phyloP scores from a whole-genome alignment of 495 filamentous ascomycete species.

The Neurospora hispaniola region DNA sequence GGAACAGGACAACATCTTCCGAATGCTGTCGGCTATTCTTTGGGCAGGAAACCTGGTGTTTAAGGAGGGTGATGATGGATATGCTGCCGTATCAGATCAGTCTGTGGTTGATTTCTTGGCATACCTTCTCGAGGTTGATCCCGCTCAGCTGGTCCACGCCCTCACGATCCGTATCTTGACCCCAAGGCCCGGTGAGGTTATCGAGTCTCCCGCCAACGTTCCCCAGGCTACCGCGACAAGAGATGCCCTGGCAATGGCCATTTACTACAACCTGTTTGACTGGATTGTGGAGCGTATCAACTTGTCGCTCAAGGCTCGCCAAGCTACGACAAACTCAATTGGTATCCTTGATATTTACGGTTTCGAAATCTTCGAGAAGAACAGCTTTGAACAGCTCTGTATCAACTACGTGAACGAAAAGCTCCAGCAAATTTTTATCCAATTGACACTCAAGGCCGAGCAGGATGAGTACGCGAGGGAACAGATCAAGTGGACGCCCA shows the following conservation, averaged over 20 bases:
- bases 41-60: conserved; percentile 96
- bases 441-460: conserved; percentile 91
- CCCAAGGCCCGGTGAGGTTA: conserved; percentile 74
- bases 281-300: conserved; percentile 97
- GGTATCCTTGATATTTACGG: conserved; percentile 99
- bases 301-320: conserved; percentile 70
- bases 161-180: conserved; percentile 85
- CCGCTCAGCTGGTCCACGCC: conserved; percentile 70
- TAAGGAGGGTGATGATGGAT: conserved; percentile 75
- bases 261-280: conserved; percentile 97
- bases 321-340: conserved; percentile 68
- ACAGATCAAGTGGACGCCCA: conserved; percentile 97
- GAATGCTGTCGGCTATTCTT: conserved; percentile 84
- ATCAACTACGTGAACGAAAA: conserved; percentile 99
- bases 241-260: conserved; percentile 87
- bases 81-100: conserved; percentile 74
- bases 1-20: conserved; percentile 95
- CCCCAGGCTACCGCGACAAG: conserved; percentile 86
- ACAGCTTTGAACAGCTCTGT: conserved; percentile 98
- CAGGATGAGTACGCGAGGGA: conserved; percentile 97
- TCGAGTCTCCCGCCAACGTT: conserved; percentile 86
- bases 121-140: conserved; percentile 83
- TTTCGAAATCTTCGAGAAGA: conserved; percentile 98
- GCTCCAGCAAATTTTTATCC: conserved; percentile 98
- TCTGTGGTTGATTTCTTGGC: conserved; percentile 90